Base-by-base conservation (phyloP, 768 basidiomycete species). In the Mycena polygramma region DNA sequence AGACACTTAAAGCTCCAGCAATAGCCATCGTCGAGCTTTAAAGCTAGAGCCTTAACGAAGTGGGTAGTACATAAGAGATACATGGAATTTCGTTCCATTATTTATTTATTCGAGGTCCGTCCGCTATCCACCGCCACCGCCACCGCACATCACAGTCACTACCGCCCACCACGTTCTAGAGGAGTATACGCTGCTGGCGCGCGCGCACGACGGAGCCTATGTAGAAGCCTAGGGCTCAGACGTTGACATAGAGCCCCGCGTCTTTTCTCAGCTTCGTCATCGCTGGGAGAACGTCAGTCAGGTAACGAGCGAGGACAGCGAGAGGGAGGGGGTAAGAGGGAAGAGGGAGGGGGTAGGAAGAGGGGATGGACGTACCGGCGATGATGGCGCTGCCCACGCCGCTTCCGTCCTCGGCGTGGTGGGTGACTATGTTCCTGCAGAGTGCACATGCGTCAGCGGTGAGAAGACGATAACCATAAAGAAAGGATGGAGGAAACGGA, bases 351-450 rank as follows among this genome's bases (percentile, higher is more conserved):
- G n/a, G n/a, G n/a, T n/a, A n/a, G n/a, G 26, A 20, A 30, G 19
- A 48, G 39, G 10, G n/a, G 22, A 57, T 36, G n/a, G 15, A 58
- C 61, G 49, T 41, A 70, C 69, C 69, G 1, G 97, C 97, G 75
- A 99, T 98, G 79, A 99, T 98, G 9, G 96, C 96, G 74, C 94
- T 95, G 17, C 98, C 97, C 36, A 99, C 96, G 74, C 97, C 97
- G 73, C 93, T 95, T 58, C 95, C 94, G 78, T 95, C 95, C 79
- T 94, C 95, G 15, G 95, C 95, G 76, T 93, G 94, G 78, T 92
- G 87, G 0, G 94, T 95, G 17, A 89, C 77, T 74, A 95, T 92
- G 71, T 90, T 92, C 75, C 88, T 91, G 71, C 7, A 41, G 15
- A 22, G 62, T 15, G 17, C 15, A 39, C 2, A 30, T 24, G 15